Base-by-base conservation (phyloP, 1,139 yeast species). In the Sugiyamaella neomexicana region DNA sequence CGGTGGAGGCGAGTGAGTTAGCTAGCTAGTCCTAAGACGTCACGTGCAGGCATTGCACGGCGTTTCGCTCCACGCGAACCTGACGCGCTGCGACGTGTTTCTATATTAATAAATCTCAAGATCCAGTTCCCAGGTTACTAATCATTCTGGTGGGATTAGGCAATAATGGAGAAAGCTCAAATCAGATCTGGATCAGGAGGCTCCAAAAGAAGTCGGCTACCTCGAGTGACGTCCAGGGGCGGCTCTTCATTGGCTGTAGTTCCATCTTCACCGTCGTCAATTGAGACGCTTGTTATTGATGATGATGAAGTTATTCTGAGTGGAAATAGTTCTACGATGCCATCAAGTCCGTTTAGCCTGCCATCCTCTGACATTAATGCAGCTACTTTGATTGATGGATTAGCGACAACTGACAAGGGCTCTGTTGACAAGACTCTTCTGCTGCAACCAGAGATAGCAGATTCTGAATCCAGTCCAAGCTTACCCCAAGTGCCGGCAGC, bases 151-250 rank as follows among this genome's bases (percentile, higher is more conserved):
- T 29, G 7, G 7, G 16, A n/a, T n/a, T n/a, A n/a, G n/a, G n/a
- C n/a, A n/a, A n/a, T n/a, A 13, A 34, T 34, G 38, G 38, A 34
- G 16, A 20, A 20, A 20, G 25, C 5, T 5, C 16, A 34, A 34
- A 13, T 32, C 4, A 5, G 13, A 32, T 5, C 20, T 37, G 17
- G 16, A 17, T 23, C 41, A 6, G 17, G 25, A 6, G 17, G 25
- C 12, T 8, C 27, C 8, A 38, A 23, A 12, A 31, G 47, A 44
- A 34, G 31, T 10, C 38, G 39, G 7, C 16, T 44, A 29, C 47
- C 47, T 8, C 16, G 47, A 17, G 17, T 44, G 29, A 32, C 47
- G 10, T 44, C 47, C 8, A 44, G 39, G 10, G 47, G 47, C 16
- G 39, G 47, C 12, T 44, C 47, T 2, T 20, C 36, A 2, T 13